Base-by-base conservation (phyloP, 2,329 filamentous ascomycete species). In the Fusarium sp. region DNA sequence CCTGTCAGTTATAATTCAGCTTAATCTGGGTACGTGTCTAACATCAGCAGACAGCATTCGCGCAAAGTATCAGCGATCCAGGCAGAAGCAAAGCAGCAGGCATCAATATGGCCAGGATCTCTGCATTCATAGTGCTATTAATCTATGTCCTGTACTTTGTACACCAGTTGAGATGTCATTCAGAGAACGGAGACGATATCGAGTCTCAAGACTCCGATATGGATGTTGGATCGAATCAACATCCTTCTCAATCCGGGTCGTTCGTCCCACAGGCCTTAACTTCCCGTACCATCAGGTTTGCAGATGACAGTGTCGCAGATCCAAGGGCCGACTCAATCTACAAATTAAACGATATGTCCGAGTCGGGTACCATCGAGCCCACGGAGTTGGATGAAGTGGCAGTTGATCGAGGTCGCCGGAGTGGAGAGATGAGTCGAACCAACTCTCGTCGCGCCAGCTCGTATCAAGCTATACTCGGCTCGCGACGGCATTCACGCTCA, bases 141-240 rank as follows among this genome's bases (percentile, higher is more conserved):
- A 88, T 93, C n/a, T 94, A 94, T 76, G 85, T 83, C 25, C 85
- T 89, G 60, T 94, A 94, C 72, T 87, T 94, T 8, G 81, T 90
- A 70, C 94, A 94, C 79, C 92, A 94, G 79, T 85, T 94, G 44
- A 91, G 90, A 72, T 89, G 90, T 2, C 91, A 25, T 18, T 29
- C 60, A 8, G 83, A 85, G 44, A 89, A 92, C 79, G 92, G 92
- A 82, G 88, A 89, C 75, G 90, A 90, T 69, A 91, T 88, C 11
- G 90, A 90, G 3, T 89, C 92, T 74, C 87, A 89, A 60, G 85
- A 90, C 11, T 9, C 27, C 11, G 27, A 11, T 27, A 27, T 27
- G 27, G 32, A 20, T 2, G 25, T 29, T 22, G 37, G 25, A 20
- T 49, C 44, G 30, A 30, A 13, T 27, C 30, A 57, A 6, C 49